Base-by-base conservation (phyloP, 805 yeast species). In the Saturnispora halmiae region DNA sequence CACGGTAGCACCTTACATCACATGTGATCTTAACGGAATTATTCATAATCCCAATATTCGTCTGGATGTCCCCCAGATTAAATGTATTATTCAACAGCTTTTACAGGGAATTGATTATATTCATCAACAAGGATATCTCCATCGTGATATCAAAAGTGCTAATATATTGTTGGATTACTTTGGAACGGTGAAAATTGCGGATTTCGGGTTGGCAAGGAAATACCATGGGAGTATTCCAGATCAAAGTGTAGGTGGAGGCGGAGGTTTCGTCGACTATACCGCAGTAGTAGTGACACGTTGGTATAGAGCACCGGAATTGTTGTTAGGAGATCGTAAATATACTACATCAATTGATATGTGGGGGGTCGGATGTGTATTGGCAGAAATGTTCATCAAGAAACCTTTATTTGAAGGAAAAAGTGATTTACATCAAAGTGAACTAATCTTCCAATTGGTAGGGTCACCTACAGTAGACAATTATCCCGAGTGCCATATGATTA, bases 361-460 rank as follows among this genome's bases (percentile, higher is more conserved):
- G 99, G 96, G 97, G 0, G 73, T 85, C 16, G 97, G 97, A 1
- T 92, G 98, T 63, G 90, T 92, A 0, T 79, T 92, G 55, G 98
- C 86, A 0, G 99, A 92, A 61, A 69, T 88, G 54, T 90, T 82
- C 61, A 77, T 75, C 25, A 73, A 76, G 46, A 76, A 73, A 49
- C 98, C 98, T 1, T 81, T 92, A 13, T 59, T 92, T 36, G 87
- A 79, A 31, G 99, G 98, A 0, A 66, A 72, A 33, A 73, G 92
- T 1, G 98, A 92, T 57, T 59, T 81, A 9, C 94, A 90, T 57
- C 99, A 92, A 63, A 84, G 92, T 0, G 79, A 79, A 51, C 67
- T 75, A 24, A 81, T 90, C 8, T 92, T 92, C 58, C 74, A 75
- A 52, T 64, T 92, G 24, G 66, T 88, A 38, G 99, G 99, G 1